Base-by-base conservation (phyloP, 2,329 filamentous ascomycete genomes). In the Aureobasidium melanogenum region DNA sequence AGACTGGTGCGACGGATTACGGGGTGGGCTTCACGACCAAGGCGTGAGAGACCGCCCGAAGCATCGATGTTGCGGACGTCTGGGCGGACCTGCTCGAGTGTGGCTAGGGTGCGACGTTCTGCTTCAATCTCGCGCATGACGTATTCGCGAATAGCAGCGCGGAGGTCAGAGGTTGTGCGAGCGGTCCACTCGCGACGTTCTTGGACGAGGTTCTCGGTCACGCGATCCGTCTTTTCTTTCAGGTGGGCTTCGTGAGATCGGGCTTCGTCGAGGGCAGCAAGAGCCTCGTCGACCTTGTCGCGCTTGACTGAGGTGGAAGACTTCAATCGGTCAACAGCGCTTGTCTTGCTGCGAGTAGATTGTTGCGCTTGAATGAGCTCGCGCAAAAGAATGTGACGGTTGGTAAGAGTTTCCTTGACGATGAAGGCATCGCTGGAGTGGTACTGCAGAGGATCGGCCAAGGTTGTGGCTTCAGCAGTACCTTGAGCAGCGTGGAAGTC, bases 261-360 rank as follows among this genome's bases (percentile, higher is more conserved):
- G 4, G 94, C 94, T 70, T 97, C 94, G 65, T 96, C 91, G 5
- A 97, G 82, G 5, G 91, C 84, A 19, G 86, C 82, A 69, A 99
- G 95, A n/a, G 94, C 94, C 75, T 99, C 94, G 72, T 99, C 94
- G 30, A 97, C 94, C 77, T 97, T 99, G 71, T 99, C 94, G 38
- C 88, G 84, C 64, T 91, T 88, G 38, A 99, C 92, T 62, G 86
- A 94, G 17, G 89, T 88, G 73, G 86, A 91, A 19, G 87, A 85
- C 72, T 95, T 96, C 63, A 99, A 82, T 47, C 94, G 85, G 73
- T 97, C 92, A 1, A 92, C 91, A 1, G 92, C 90, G 65, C 87
- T 85, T 41, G 94, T 84, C 73, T 91, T 94, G 74, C 85, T 89
- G 64, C 89, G 86, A 1, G 92, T 91, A 24, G 80, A 81, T 72